phyloP scores from a whole-genome alignment of 345 rosid genomes.

The Gossypioides kirkii region DNA sequence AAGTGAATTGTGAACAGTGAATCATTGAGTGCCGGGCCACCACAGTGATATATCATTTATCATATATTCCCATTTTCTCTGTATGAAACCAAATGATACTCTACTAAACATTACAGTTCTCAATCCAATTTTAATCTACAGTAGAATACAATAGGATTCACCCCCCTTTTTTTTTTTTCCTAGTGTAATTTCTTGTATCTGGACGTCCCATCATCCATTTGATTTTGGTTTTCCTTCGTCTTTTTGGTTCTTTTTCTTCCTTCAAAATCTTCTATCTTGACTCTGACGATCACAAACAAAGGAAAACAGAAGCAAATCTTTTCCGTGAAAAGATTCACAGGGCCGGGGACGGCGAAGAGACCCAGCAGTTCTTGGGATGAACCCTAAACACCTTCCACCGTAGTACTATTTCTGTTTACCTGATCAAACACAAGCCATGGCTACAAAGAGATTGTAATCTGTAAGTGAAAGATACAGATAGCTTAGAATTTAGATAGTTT shows the following conservation, averaged over 20 bases:
- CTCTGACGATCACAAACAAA: slow-evolving; percentile 1
- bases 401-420: background rate
- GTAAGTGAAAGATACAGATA: background rate
- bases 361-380: slow-evolving; percentile 8
- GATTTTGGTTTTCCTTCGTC: background rate
- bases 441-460: background rate
- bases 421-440: slow-evolving; percentile 6
- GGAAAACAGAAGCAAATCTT: slow-evolving; percentile 4
- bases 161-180: background rate
- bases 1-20: slow-evolving; percentile 14
- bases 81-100: background rate
- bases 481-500: background rate
- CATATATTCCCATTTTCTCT: slow-evolving; percentile 1
- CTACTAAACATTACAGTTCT: background rate
- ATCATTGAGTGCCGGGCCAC: slow-evolving; percentile 23
- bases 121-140: background rate
- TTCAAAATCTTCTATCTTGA: background rate
- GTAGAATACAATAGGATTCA: background rate
- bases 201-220: slow-evolving; percentile 5
- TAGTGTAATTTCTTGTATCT: background rate
- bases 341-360: background rate
- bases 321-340: background rate
- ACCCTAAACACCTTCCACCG: background rate
- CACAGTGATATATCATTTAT: slow-evolving; percentile 13
- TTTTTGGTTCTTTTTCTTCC: background rate